Base-by-base conservation (phyloP, 164 flowering plant genomes). In the Nelumbo lutea region DNA sequence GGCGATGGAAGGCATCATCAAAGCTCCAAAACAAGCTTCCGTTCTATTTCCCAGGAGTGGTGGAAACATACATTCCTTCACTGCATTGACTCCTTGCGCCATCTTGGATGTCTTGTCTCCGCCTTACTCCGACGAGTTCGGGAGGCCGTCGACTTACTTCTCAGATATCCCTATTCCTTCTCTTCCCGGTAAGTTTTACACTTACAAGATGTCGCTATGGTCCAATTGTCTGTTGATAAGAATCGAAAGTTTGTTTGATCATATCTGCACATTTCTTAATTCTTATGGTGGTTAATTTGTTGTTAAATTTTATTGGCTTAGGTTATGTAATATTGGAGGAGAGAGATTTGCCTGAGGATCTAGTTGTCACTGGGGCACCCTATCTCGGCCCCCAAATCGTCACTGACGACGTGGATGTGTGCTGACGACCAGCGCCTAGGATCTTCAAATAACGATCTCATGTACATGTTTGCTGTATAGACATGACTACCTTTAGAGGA, bases 81-180 rank as follows among this genome's bases (percentile, higher is more conserved):
- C 73, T 1, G 83, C 87, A 1, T 15, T 80, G 50, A 76, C 82
- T 55, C 79, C 85, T 4, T 78, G 85, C 70, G 85, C 82, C 3
- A 66, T 84, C 9, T 65, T 82, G 64, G 87, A 80, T 61, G 81
- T 84, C 27, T 45, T 84, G 51, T 62, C 79, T 43, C 68, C 72
- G 3, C 83, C 85, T 0, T 82, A 82, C 73, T 78, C 81, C 15
- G 69, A 73, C 15, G 81, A 79, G 6, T 47, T 61, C 6, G 82
- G 80, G n/a, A 64, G 85, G 63, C 79, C 75, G 27, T 82, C 76
- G 42, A 73, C 80, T 55, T 82, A 82, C 77, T 82, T 48, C 73
- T 57, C 48, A 0, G 79, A 77, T 3, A 48, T 62, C 42, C 75
- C 71, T 1, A 63, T 77, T 52, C 76, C 75, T 40, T 68, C 75